Percentiles rank a stretch among this genome's conserved stretches.
Conservation (phyloP, 768 basidiomycete species). For the Xerocomus spinulosus region DNA sequence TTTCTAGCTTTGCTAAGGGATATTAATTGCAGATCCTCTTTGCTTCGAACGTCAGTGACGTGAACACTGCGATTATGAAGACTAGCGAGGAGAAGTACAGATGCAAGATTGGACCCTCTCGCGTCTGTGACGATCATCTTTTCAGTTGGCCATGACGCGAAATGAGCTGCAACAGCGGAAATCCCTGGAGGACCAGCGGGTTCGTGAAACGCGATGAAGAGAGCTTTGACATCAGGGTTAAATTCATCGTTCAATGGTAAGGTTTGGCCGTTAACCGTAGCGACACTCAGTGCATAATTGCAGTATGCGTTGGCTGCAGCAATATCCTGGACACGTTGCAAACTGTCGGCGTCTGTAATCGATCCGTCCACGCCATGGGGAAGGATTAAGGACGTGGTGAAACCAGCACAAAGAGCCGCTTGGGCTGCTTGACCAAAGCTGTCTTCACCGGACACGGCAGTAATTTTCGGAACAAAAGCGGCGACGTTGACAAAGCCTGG, state of each 20-base stretch:
- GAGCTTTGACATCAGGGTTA: conserved; percentile 72
- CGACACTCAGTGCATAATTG: conserved; percentile 81
- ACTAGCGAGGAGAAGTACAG: conserved; percentile 89
- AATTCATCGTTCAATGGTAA: conserved; percentile 66
- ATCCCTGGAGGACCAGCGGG: conserved; percentile 50
- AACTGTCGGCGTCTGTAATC: conserved; percentile 62
- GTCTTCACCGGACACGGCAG: conserved; percentile 38
- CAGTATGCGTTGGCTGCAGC: conserved; percentile 66
- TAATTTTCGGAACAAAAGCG: conserved; percentile 76
- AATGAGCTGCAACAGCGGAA: conserved; percentile 78
- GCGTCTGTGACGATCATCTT: conserved; percentile 96
- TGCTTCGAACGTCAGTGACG: conserved; percentile 81
- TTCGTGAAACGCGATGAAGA: conserved; percentile 78
- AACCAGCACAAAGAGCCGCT: conserved; percentile 85
- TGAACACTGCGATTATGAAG: conserved; percentile 87
- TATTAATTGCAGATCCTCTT: conserved; percentile 86
- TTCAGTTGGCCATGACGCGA: conserved; percentile 83
- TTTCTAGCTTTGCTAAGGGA: conserved; percentile 91
- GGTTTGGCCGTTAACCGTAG: conserved; percentile 67
- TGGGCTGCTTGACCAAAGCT: conserved; percentile 68
- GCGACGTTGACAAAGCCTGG: conserved; percentile 89
- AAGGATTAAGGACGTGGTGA: conserved; percentile 78
- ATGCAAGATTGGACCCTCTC: conserved; percentile 86
- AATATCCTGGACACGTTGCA: conserved; percentile 67
- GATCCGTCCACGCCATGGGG: conserved; percentile 59